Base-by-base conservation (phyloP, 345 rosid species). In the Populus simonii region DNA sequence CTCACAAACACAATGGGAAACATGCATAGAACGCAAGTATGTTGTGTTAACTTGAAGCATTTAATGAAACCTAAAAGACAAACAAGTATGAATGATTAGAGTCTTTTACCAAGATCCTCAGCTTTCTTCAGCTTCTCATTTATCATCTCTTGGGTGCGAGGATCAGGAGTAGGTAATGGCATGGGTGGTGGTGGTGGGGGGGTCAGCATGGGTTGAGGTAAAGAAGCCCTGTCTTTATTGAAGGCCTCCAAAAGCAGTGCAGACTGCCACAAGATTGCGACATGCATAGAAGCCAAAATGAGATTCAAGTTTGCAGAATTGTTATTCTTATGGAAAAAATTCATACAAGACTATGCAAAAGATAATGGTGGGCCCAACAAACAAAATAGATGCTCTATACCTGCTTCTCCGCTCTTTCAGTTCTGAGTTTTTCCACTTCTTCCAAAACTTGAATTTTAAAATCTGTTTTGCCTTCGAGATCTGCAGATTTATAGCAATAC, bases 71-170 rank as follows among this genome's bases (percentile, higher is more conserved):
- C 31, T n/a, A 10, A 10, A 59, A 12, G 13, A 73, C 11, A n/a
- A 73, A 57, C 17, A 13, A 33, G 47, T 72, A 29, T 15, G 23
- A 20, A 16, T 7, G 18, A 55, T 13, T 13, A 31, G 15, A 11
- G 27, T 49, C 93, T 41, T 9, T 41, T 81, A 96, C 99, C 99
- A 79, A 96, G 90, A 80, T 96, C 98, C 87, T 96, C 98, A 2
- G 99, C 99, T 89, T 91, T 96, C 90, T 92, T 94, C 79, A 96
- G 80, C 86, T 96, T 96, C 86, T 94, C 98, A 72, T 96, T 94
- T 80, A 96, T 96, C 99, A 96, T 92, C 82, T 94, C 99, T 79
- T 96, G 98, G 8, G 93, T 94, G 55, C 89, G 97, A 76, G 97
- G 86, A 90, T 96, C 99, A 1, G 93, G 97, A 33, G 92, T 83